phyloP scores from a whole-genome alignment of 163 green algal species.

The Chlorella variabilis region DNA sequence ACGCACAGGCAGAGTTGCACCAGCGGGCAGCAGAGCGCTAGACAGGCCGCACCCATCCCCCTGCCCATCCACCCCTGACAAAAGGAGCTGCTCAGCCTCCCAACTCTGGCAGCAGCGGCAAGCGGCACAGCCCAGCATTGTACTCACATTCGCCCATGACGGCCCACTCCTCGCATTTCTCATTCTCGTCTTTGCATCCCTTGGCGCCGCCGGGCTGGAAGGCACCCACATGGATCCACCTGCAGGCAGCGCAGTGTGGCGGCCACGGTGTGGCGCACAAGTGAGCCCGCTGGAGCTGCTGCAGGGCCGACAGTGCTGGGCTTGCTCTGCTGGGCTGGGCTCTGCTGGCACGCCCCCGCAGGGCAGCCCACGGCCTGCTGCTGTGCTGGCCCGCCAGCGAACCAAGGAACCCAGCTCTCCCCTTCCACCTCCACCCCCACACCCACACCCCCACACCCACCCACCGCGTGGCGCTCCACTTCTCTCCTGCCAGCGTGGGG shows the following conservation, averaged over 20 bases:
- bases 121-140: neutral
- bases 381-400: too few relatives aligned
- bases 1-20: too few relatives aligned
- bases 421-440: neutral
- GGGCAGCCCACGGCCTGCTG: too few relatives aligned
- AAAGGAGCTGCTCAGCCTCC: too few relatives aligned
- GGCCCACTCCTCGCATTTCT: constrained; percentile 51
- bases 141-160: constrained; percentile 36
- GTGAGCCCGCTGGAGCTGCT: too few relatives aligned
- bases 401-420: too few relatives aligned
- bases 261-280: neutral
- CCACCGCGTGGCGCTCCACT: constrained; percentile 73
- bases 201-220: constrained; percentile 19
- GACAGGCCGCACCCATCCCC: neutral
- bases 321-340: neutral
- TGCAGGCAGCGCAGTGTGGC: constrained; percentile 32
- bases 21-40: neutral
- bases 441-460: too few relatives aligned
- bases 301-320: neutral
- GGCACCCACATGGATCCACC: constrained; percentile 80
- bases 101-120: neutral
- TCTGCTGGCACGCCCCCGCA: too few relatives aligned
- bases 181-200: constrained; percentile 37
- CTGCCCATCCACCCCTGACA: too few relatives aligned
- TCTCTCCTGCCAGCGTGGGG: constrained; percentile 76